These are phyloP conservation scores for Kokia cookei DNA, from an alignment of 441 rosid genomes.

Conservation along the genomic window DNA sequence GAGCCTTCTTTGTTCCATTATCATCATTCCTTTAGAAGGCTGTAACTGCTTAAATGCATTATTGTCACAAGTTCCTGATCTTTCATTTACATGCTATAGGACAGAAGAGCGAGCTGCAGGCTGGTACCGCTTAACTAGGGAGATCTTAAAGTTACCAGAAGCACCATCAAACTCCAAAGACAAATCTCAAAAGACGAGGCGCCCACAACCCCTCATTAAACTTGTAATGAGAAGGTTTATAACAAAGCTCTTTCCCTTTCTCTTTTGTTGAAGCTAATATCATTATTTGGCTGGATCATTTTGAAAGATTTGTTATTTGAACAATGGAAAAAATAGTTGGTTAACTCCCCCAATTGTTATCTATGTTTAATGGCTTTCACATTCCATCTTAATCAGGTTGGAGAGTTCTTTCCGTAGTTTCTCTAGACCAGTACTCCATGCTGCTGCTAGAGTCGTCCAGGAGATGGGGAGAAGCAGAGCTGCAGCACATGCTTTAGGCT, in stretches of 20 bases:
- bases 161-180: conserved; percentile 84
- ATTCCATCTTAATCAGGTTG: conserved; percentile 43
- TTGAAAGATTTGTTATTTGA: conserved; percentile 1
- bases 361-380: neutral
- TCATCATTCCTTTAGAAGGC: neutral
- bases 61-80: neutral
- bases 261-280: neutral
- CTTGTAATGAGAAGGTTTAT: conserved; percentile 97
- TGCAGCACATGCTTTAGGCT: conserved; percentile 93
- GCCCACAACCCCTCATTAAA: conserved; percentile 96
- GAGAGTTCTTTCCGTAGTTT: conserved; percentile 99
- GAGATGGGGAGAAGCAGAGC: conserved; percentile 99
- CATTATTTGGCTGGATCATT: neutral
- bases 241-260: conserved; percentile 3
- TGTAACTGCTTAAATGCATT: neutral
- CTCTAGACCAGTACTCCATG: conserved; percentile 99
- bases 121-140: conserved; percentile 98
- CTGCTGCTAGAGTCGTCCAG: conserved; percentile 98
- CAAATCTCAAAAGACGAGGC: conserved; percentile 85
- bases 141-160: conserved; percentile 94
- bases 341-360: neutral
- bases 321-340: neutral
- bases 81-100: conserved; percentile 39
- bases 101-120: conserved; percentile 97
- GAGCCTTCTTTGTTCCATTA: neutral